phyloP scores from a whole-genome alignment of 192 early-diverging fungal genomes.

The Lobosporangium transversale region DNA sequence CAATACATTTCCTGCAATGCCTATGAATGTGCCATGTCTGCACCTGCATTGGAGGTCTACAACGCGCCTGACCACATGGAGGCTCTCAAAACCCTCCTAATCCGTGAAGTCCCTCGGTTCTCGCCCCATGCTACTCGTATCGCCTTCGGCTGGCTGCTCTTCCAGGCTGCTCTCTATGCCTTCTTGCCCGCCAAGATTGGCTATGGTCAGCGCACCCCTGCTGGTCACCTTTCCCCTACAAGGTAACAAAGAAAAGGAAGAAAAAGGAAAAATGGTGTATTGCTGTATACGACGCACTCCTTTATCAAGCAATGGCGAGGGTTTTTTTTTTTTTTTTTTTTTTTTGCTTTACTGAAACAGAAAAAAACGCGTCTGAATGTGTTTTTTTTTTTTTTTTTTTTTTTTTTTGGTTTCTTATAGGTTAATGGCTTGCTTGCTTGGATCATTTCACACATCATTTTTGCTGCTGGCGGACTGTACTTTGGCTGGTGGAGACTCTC shows the following conservation, averaged over 20 bases:
- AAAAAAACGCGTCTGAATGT: no score
- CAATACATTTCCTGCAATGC: constrained; percentile 72
- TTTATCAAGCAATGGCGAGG: no score
- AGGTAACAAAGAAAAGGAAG: constrained; percentile 56
- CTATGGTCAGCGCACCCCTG: constrained; percentile 83
- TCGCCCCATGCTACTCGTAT: constrained; percentile 63
- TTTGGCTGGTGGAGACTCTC: constrained; percentile 71
- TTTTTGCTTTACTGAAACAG: no score
- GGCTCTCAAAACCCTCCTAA: constrained; percentile 41
- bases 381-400: no score
- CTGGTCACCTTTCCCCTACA: constrained; percentile 77
- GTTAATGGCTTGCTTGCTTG: constrained; percentile 83
- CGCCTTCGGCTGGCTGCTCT: constrained; percentile 71
- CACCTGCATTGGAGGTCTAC: constrained; percentile 57
- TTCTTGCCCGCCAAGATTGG: constrained; percentile 75
- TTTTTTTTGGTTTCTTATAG: no score
- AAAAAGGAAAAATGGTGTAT: not conserved
- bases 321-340: no score
- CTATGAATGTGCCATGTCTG: constrained; percentile 72
- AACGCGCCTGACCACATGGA: constrained; percentile 23
- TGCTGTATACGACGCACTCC: no score
- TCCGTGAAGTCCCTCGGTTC: constrained; percentile 56
- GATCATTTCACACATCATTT: constrained; percentile 75
- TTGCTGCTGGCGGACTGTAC: constrained; percentile 68
- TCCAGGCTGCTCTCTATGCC: constrained; percentile 75